Conservation (phyloP, 1,284 basidiomycete species). For the Ustilago loliicola region DNA sequence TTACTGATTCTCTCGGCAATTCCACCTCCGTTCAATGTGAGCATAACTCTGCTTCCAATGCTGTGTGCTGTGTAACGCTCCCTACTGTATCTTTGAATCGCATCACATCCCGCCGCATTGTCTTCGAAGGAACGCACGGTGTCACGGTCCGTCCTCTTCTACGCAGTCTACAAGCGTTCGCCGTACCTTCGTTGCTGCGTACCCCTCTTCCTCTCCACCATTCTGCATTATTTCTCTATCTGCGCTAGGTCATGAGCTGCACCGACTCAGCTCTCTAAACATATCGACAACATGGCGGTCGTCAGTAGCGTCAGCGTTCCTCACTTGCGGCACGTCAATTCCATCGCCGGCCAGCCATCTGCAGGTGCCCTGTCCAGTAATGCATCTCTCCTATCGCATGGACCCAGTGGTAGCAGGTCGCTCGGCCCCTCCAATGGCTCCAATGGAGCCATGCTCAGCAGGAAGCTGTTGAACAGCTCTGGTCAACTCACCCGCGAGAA, state of each 20-base stretch:
- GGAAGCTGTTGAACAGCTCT: conserved; percentile 5
- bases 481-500: conserved; percentile 38
- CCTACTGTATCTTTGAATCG: neutral
- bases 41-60: neutral
- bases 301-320: conserved; percentile 24
- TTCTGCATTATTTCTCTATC: neutral
- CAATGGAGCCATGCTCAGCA: neutral
- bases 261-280: conserved; percentile 10
- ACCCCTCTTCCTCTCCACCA: neutral
- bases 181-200: neutral
- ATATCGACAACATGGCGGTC: conserved; percentile 33
- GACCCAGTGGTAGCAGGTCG: conserved; percentile 8
- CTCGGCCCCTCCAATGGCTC: conserved; percentile 22
- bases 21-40: neutral
- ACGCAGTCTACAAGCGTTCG: neutral
- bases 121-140: neutral
- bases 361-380: conserved; percentile 14
- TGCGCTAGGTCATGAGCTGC: conserved; percentile 16
- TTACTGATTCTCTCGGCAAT: neutral
- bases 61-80: neutral
- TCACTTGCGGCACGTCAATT: conserved; percentile 19
- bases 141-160: neutral
- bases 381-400: conserved; percentile 10
- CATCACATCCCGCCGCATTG: neutral
- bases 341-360: neutral